phyloP scores from a whole-genome alignment of 371 early-diverging fungal species.

The Mortierella sp. region DNA sequence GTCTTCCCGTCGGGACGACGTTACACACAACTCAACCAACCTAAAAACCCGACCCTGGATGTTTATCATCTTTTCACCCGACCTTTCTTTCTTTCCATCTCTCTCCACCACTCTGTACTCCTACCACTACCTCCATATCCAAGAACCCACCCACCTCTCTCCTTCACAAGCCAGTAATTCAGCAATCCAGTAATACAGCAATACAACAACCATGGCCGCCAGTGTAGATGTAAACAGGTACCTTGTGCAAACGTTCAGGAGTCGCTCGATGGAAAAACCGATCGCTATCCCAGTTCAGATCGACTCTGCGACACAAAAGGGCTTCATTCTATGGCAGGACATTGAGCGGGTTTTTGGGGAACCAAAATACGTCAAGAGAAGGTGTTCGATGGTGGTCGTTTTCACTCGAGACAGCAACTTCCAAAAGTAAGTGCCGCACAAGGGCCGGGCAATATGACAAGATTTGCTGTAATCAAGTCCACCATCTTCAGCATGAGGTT shows the following conservation, averaged over 20 bases:
- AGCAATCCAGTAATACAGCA: too few relatives aligned
- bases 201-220: too few relatives aligned
- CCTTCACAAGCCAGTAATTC: too few relatives aligned
- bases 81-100: neutral
- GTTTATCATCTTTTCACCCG: neutral
- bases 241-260: too few relatives aligned
- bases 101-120: too few relatives aligned
- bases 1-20: too few relatives aligned
- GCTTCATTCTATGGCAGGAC: conserved; percentile 22
- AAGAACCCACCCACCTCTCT: too few relatives aligned
- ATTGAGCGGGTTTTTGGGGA: conserved; percentile 6
- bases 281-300: neutral
- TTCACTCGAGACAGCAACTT: conserved; percentile 10
- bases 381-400: neutral
- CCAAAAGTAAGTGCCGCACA: neutral
- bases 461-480: neutral
- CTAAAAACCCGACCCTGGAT: too few relatives aligned
- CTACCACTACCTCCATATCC: too few relatives aligned
- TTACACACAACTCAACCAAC: too few relatives aligned
- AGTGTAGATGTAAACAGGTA: too few relatives aligned
- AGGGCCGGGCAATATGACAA: neutral
- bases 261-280: neutral
- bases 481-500: too few relatives aligned
- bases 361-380: conserved; percentile 3
- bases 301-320: neutral